phyloP scores from a whole-genome alignment of 306 rosid genomes.

The Astragalus membranaceus region DNA sequence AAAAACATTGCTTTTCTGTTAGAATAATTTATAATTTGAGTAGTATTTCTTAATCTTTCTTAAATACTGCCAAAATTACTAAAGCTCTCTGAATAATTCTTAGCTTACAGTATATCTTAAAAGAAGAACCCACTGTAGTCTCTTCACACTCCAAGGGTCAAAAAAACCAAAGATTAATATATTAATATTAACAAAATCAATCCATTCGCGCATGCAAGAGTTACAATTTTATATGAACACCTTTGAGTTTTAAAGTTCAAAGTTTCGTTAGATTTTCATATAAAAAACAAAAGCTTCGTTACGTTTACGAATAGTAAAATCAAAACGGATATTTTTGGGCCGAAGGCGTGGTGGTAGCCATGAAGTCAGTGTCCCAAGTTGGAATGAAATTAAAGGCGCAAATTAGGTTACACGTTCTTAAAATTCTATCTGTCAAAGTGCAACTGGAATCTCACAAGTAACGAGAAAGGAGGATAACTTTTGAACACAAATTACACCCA shows the following conservation, averaged over 20 bases:
- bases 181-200: not conserved
- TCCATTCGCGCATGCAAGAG: slow-evolving; percentile 48
- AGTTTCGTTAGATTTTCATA: not conserved
- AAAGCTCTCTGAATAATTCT: not conserved
- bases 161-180: slow-evolving; percentile 6
- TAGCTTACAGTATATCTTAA: slow-evolving; percentile 35
- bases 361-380: not conserved
- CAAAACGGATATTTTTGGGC: slow-evolving; percentile 20
- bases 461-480: slow-evolving; percentile 31
- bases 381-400: slow-evolving; percentile 1
- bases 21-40: not conserved
- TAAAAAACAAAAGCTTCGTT: slow-evolving; percentile 4
- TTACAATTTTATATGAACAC: slow-evolving; percentile 10
- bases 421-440: not conserved
- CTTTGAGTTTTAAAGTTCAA: slow-evolving; percentile 19
- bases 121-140: slow-evolving; percentile 57
- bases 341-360: slow-evolving; percentile 27
- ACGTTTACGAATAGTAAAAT: not conserved
- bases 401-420: slow-evolving; percentile 19
- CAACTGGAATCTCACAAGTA: slow-evolving; percentile 39
- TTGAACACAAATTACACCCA: not conserved
- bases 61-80: slow-evolving; percentile 27
- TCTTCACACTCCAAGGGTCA: slow-evolving; percentile 30
- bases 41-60: not conserved
- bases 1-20: not conserved